These are phyloP conservation scores for Rhodotorula graminis DNA, from an alignment of 768 basidiomycete genomes.

Conservation along the genomic window DNA sequence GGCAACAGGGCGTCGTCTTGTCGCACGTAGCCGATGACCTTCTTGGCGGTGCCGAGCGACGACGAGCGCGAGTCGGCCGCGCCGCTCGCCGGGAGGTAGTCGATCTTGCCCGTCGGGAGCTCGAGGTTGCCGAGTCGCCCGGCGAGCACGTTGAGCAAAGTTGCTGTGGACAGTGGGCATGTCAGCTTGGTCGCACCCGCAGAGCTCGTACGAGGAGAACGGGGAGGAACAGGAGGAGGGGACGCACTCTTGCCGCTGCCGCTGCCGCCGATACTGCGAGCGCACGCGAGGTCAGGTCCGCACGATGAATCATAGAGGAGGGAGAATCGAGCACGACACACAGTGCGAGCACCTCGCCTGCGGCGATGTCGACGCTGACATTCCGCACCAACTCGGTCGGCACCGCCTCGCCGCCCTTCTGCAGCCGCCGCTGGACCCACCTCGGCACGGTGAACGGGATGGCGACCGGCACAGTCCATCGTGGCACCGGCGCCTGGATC, in stretches of 20 bases:
- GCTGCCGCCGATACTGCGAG: slow-evolving; percentile 29
- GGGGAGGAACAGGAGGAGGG: not conserved
- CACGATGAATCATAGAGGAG: fast-evolving
- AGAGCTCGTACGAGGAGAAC: not conserved
- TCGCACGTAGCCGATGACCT: slow-evolving; percentile 45
- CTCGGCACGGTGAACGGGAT: slow-evolving; percentile 34
- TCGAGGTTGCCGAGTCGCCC: slow-evolving; percentile 15
- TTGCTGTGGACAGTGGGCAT: slow-evolving; percentile 10
- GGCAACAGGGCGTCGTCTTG: slow-evolving; percentile 47
- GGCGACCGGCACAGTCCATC: slow-evolving; percentile 28
- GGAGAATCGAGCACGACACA: slow-evolving; percentile 27
- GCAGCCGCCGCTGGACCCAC: not conserved
- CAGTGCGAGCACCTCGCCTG: slow-evolving; percentile 51
- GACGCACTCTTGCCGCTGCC: slow-evolving; percentile 44
- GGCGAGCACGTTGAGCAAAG: slow-evolving; percentile 47
- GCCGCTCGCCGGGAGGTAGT: slow-evolving; percentile 15
- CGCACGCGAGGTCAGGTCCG: not conserved
- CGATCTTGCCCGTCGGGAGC: slow-evolving; percentile 41
- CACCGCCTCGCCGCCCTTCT: not conserved
- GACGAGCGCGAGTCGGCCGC: not conserved
- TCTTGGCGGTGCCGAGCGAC: slow-evolving; percentile 13
- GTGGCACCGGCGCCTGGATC: slow-evolving; percentile 40
- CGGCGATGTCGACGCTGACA: slow-evolving; percentile 44
- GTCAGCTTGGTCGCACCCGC: slow-evolving; percentile 1
- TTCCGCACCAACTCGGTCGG: slow-evolving; percentile 42